Conservation (phyloP, 768 basidiomycete species). For the Pulveroboletus sp. region DNA sequence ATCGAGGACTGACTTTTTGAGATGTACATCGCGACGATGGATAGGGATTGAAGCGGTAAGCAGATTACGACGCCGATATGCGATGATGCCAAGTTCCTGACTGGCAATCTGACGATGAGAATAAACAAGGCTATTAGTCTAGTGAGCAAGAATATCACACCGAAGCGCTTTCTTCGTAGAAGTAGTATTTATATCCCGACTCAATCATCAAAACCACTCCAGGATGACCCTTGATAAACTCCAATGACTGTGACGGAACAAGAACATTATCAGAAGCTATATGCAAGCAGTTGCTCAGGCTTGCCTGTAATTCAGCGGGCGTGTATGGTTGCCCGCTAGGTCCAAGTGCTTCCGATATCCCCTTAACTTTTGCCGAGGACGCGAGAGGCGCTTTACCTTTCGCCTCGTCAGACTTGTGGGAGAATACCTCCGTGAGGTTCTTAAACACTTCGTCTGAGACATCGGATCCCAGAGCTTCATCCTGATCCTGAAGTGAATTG, state of each 20-base stretch:
- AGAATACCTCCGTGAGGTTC: constrained; percentile 46
- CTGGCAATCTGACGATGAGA: constrained; percentile 53
- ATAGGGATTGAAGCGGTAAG: constrained; percentile 69
- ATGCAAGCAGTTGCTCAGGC: constrained; percentile 1
- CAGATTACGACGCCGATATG: constrained; percentile 68
- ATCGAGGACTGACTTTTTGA: constrained; percentile 56
- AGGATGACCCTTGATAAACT: constrained; percentile 60
- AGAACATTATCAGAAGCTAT: background rate
- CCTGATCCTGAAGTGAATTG: constrained; percentile 23
- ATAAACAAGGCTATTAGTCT: constrained; percentile 2
- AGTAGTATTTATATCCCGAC: constrained; percentile 79
- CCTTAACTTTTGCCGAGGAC: constrained; percentile 29
- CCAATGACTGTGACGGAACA: constrained; percentile 26
- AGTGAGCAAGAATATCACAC: constrained; percentile 31
- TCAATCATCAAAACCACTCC: constrained; percentile 73
- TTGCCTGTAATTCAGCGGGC: constrained; percentile 68
- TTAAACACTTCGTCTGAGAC: constrained; percentile 46
- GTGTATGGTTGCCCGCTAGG: constrained; percentile 71
- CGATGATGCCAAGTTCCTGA: constrained; percentile 73
- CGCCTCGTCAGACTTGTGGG: constrained; percentile 30
- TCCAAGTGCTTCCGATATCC: constrained; percentile 43
- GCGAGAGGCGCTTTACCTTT: constrained; percentile 34
- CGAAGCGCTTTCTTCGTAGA: constrained; percentile 82
- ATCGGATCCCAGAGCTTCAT: constrained; percentile 30
- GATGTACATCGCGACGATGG: constrained; percentile 61